Evolutionary conservation across 2,329 filamentous ascomycete genomes (phyloP).

Genomic region (Hypoxylon sp.): DNA sequence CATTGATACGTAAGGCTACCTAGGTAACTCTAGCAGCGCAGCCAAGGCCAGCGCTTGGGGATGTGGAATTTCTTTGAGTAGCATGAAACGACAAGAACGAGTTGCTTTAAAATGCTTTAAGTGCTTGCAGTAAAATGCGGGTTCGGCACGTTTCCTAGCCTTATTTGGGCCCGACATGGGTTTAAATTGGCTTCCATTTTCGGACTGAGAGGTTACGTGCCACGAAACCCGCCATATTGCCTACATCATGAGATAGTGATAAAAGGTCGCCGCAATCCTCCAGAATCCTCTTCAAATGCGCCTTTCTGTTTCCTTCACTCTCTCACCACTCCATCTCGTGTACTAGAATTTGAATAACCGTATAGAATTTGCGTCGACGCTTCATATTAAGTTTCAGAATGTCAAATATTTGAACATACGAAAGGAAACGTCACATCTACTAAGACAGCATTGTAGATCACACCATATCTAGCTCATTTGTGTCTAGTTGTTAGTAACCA

Average conservation of each 20-base stretch:
- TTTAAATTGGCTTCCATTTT: slow-evolving; percentile 45
- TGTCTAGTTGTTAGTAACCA: slow-evolving; percentile 11
- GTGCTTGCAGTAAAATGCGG: slow-evolving; percentile 45
- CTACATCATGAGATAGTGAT: slow-evolving; percentile 1
- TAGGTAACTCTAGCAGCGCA: slow-evolving; percentile 3
- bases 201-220: slow-evolving; percentile 24
- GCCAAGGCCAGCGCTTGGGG: slow-evolving; percentile 8
- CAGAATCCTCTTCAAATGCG: not conserved
- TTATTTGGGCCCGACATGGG: slow-evolving; percentile 36
- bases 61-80: not conserved
- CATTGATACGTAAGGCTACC: slow-evolving; percentile 6
- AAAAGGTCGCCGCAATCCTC: slow-evolving; percentile 11
- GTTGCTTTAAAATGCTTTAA: slow-evolving; percentile 43
- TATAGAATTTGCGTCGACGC: not conserved
- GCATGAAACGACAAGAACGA: slow-evolving; percentile 18
- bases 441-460: slow-evolving; percentile 27
- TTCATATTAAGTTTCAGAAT: slow-evolving; percentile 4
- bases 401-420: not conserved
- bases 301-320: not conserved
- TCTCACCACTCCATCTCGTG: not conserved
- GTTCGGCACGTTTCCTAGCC: slow-evolving; percentile 38
- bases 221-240: slow-evolving; percentile 23
- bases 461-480: slow-evolving; percentile 11
- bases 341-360: not conserved
- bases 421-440: slow-evolving; percentile 1